Base-by-base conservation (phyloP, 2,329 filamentous ascomycete species). In the Aspergillus carbonarius region DNA sequence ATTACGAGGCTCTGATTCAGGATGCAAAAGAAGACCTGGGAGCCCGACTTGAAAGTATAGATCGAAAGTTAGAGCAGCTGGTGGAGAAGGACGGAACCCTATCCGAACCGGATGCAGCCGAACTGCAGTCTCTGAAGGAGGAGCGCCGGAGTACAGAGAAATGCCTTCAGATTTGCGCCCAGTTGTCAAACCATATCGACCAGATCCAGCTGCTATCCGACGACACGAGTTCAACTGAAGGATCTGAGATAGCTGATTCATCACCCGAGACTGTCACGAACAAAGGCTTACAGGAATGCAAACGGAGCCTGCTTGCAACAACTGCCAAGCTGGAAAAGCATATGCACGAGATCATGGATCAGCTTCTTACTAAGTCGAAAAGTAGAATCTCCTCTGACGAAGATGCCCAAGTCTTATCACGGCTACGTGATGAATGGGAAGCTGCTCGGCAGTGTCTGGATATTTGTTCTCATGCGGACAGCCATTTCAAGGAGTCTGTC, bases 341-440 rank as follows among this genome's bases (percentile, higher is more conserved):
- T 64, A 68, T 73, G 64, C 63, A 67, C 61, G 61, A 66, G 61
- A 32, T 71, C 37, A 70, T 73, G 51, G 63, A 75, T 56, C 66
- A 64, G 53, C 52, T 75, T 37, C 50, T 76, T 51, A 48, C 62
- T 35, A 76, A 72, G 64, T 73, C 72, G 49, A 72, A 37, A 58
- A 49, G 52, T 20, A n/a, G n/a, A n/a, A 15, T 39, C n/a, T 60
- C 61, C 20, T 73, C 70, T 35, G 46, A 67, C 17, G 67, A 76
- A 52, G 71, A 74, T 23, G 39, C 63, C 51, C 59, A 64, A 20
- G 72, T 76, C 55, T 61, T 77, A 53, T 59, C 56, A 54, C 70
- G 70, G 63, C 64, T 78, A 57, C 69, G 62, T 13, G 72, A 74
- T 37, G 70, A 76, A 59, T 76, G 70, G 75, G 66, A 76, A 54